phyloP scores from a whole-genome alignment of 345 rosid species.

The Brassica incana region DNA sequence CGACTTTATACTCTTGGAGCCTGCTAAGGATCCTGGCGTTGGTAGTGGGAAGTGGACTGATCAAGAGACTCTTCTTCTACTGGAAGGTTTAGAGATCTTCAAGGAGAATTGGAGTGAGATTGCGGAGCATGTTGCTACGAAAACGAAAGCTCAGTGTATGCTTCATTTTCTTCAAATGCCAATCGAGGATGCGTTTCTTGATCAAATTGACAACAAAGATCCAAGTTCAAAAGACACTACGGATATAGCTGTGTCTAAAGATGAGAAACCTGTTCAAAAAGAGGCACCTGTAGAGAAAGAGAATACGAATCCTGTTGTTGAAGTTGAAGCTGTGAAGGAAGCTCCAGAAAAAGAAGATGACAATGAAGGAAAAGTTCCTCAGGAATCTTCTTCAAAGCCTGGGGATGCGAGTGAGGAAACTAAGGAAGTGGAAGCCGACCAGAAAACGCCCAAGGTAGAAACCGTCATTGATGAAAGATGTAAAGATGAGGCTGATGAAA shows the following conservation, averaged over 20 bases:
- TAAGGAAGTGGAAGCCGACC: constrained; percentile 39
- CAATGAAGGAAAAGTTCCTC: constrained; percentile 44
- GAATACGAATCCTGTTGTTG: constrained; percentile 51
- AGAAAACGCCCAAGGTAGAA: constrained; percentile 47
- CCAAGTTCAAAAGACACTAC: constrained; percentile 48
- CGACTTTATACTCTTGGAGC: constrained; percentile 96
- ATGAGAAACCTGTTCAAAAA: constrained; percentile 46
- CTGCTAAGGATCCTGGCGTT: constrained; percentile 78
- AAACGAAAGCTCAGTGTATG: constrained; percentile 95
- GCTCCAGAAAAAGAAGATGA: constrained; percentile 57
- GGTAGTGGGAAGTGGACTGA: constrained; percentile 98
- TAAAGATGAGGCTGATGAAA: constrained; percentile 46
- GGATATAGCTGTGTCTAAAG: constrained; percentile 38
- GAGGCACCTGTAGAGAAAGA: constrained; percentile 57
- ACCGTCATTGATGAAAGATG: constrained; percentile 44
- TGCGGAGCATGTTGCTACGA: constrained; percentile 99
- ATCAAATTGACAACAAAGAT: constrained; percentile 48
- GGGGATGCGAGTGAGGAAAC: constrained; percentile 45
- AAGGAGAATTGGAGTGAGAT: constrained; percentile 98
- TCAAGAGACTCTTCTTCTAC: constrained; percentile 98
- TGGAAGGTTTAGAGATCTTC: constrained; percentile 93
- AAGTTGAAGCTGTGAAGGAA: constrained; percentile 54
- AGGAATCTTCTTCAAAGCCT: constrained; percentile 49
- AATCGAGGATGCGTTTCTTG: constrained; percentile 80
- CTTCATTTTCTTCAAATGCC: constrained; percentile 99